A percentile compares a stretch with the other conserved stretches of the same genome.
Conservation (phyloP, 305 asterid species). For the Vinca major region DNA sequence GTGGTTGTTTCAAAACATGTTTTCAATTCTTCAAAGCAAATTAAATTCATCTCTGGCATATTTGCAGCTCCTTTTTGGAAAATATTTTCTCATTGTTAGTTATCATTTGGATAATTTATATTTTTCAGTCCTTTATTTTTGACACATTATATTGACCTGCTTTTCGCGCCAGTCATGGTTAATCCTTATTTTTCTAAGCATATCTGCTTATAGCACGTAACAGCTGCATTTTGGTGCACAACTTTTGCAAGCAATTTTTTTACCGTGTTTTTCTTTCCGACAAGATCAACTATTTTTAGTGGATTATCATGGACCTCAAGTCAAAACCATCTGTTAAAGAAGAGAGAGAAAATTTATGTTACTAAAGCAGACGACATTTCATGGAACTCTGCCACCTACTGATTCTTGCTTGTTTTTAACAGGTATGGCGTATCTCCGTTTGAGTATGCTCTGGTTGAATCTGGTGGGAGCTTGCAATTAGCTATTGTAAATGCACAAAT, state of each 20-base stretch:
- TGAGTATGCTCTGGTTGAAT: constrained; percentile 83
- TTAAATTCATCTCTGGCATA: not conserved
- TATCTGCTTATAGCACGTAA: too few species aligned
- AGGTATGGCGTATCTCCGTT: constrained; percentile 98
- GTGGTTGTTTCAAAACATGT: not conserved
- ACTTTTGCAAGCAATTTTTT: too few species aligned
- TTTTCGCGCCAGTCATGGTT: too few species aligned
- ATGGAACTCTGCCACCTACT: not conserved
- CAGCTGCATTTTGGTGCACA: too few species aligned
- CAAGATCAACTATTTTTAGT: not conserved
- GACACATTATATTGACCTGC: too few species aligned
- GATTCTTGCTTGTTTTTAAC: constrained; percentile 12
- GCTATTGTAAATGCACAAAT: constrained; percentile 86
- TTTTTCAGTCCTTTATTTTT: too few species aligned
- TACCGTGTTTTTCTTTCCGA: not conserved
- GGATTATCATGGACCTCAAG: not conserved
- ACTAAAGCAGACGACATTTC: not conserved
- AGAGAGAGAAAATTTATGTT: too few species aligned
- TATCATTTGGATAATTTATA: too few species aligned
- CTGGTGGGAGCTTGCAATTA: constrained; percentile 92
- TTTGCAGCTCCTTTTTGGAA: not conserved
- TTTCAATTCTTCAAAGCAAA: not conserved
- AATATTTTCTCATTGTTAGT: too few species aligned
- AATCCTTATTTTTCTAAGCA: too few species aligned
- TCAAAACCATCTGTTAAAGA: not conserved